Percentiles rank a stretch among this genome's conserved stretches.
Conservation (phyloP, 768 basidiomycete species). For the Calocybe gangraenosa region DNA sequence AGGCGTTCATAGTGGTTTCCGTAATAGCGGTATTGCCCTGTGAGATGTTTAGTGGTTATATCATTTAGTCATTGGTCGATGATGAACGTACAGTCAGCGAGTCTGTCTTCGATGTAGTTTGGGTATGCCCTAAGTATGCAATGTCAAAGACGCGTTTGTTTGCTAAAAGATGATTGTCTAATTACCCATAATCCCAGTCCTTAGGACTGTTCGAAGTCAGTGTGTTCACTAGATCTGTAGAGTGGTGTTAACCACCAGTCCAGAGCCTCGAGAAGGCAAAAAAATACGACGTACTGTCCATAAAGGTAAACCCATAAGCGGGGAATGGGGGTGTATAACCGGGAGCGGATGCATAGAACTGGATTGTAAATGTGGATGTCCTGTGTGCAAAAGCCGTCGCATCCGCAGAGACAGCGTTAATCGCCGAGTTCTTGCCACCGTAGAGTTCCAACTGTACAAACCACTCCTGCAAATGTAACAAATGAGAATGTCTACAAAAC, state of each 20-base stretch:
- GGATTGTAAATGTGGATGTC: slow-evolving; percentile 40
- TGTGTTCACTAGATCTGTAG: slow-evolving; percentile 21
- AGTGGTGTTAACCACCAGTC: neutral
- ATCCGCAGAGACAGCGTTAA: slow-evolving; percentile 34
- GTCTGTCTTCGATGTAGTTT: slow-evolving; percentile 36
- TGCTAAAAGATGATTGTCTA: neutral
- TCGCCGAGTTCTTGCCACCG: slow-evolving; percentile 41
- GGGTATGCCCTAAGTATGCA: slow-evolving; percentile 24
- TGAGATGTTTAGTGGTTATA: neutral
- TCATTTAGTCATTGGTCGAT: neutral
- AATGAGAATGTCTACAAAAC: neutral
- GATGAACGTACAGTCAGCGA: slow-evolving; percentile 25
- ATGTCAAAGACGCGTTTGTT: neutral
- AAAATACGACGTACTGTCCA: slow-evolving; percentile 33
- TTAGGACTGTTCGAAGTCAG: slow-evolving; percentile 23
- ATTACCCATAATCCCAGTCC: slow-evolving; percentile 26
- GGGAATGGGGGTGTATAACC: slow-evolving; percentile 38
- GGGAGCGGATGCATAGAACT: slow-evolving; percentile 43
- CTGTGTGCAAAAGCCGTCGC: slow-evolving; percentile 45
- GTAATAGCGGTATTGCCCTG: slow-evolving; percentile 33
- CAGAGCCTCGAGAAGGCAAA: neutral
- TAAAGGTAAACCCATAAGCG: slow-evolving; percentile 35
- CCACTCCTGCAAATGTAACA: slow-evolving; percentile 23
- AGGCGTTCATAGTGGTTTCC: slow-evolving; percentile 27
- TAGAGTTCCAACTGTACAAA: slow-evolving; percentile 38